Conservation (phyloP, 306 rosid species). For the Biancaea sappan region DNA sequence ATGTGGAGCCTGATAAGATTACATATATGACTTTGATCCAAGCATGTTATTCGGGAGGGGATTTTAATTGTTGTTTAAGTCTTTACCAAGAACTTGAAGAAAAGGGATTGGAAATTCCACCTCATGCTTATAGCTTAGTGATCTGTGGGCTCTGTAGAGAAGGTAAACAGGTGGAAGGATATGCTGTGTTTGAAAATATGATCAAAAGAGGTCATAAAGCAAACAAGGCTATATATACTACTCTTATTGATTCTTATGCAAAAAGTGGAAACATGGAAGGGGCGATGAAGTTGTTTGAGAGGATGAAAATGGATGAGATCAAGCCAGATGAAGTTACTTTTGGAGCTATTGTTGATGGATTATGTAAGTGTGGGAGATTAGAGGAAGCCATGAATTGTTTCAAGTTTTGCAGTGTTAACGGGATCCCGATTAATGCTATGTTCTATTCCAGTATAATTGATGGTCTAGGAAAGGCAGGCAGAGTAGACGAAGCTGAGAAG, state of each 20-base stretch:
- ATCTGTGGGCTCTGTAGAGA: constrained; percentile 69
- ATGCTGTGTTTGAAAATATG: constrained; percentile 65
- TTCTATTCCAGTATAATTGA: constrained; percentile 80
- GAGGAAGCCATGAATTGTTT: constrained; percentile 77
- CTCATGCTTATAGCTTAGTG: constrained; percentile 70
- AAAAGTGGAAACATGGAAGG: constrained; percentile 63
- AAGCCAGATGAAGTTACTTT: constrained; percentile 83
- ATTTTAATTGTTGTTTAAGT: constrained; percentile 66
- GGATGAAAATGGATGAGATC: constrained; percentile 65
- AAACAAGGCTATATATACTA: constrained; percentile 75
- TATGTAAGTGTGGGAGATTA: constrained; percentile 77
- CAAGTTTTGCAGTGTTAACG: constrained; percentile 49
- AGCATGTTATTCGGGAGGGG: constrained; percentile 63
- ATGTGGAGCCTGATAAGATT: constrained; percentile 70
- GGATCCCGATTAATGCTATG: constrained; percentile 64
- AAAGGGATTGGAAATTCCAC: constrained; percentile 57
- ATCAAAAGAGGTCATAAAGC: constrained; percentile 55
- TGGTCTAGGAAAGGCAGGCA: constrained; percentile 89
- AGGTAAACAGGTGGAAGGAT: constrained; percentile 69
- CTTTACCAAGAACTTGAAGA: constrained; percentile 88
- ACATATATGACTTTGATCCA: constrained; percentile 78
- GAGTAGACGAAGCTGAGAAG: constrained; percentile 72
- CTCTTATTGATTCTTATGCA: constrained; percentile 70
- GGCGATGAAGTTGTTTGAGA: constrained; percentile 68
- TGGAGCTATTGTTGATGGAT: constrained; percentile 77